Evolutionary conservation across 306 rosid genomes (phyloP).

Genomic region (cucumber (Cucumis sativus)): Cucumber_9930_V3 NC_026660.2:3810501-3811000

Average conservation of each 20-base stretch:
- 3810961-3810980: background rate
- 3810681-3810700: conserved; percentile 11
- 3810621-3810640: conserved; percentile 22
- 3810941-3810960: background rate
- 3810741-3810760: conserved; percentile 48
- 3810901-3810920: background rate
- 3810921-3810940: background rate
- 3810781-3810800: background rate
- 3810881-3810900: background rate
- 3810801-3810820: background rate
- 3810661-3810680: conserved; percentile 16
- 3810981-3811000: background rate
- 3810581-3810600: conserved; percentile 17
- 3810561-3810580: conserved; percentile 12
- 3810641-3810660: conserved; percentile 13
- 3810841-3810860: conserved; percentile 1
- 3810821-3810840: background rate
- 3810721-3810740: conserved; percentile 28
- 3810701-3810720: conserved; percentile 24
- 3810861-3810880: background rate
- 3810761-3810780: conserved; percentile 33
- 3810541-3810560: conserved; percentile 24
- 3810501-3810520: conserved; percentile 12
- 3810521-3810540: conserved; percentile 18
- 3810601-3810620: conserved; percentile 18